phyloP scores from a whole-genome alignment of 148 eudicot species.

The Rhododendron mucronatum region DNA sequence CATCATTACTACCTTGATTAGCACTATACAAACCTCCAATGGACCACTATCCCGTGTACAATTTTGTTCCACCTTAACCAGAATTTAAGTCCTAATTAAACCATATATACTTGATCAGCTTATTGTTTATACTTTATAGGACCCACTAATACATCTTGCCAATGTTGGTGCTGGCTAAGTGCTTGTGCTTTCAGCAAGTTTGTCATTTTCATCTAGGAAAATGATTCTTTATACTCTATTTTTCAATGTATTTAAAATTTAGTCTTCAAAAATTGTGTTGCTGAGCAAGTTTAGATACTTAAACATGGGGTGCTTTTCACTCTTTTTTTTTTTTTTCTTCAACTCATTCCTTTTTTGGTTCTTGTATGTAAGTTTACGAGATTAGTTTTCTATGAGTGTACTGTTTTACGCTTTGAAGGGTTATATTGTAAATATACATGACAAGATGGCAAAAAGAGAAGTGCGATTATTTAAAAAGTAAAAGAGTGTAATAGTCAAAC shows the following conservation, averaged over 20 bases:
- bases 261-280: neutral
- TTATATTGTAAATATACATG: no score
- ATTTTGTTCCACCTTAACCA: neutral
- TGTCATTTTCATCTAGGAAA: neutral
- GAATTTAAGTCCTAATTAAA: neutral
- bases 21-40: neutral
- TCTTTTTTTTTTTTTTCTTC: no score
- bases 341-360: no score
- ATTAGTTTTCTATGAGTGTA: no score
- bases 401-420: no score
- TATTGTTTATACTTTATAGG: neutral
- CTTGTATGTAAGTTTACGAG: no score
- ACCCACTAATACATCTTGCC: neutral
- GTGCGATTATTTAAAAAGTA: no score
- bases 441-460: no score
- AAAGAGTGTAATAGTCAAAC: no score
- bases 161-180: no score
- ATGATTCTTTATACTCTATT: neutral
- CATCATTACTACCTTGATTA: conserved; percentile 1
- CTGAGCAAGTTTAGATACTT: neutral
- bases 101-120: neutral
- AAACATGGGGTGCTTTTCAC: neutral
- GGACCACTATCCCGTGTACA: neutral
- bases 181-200: no score
- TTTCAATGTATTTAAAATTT: neutral